Percentiles rank a stretch among this genome's conserved stretches.
These are phyloP conservation scores for Rhodotorula sphaerocarpa DNA, from an alignment of 768 basidiomycete species.

Conservation along the genomic window DNA sequence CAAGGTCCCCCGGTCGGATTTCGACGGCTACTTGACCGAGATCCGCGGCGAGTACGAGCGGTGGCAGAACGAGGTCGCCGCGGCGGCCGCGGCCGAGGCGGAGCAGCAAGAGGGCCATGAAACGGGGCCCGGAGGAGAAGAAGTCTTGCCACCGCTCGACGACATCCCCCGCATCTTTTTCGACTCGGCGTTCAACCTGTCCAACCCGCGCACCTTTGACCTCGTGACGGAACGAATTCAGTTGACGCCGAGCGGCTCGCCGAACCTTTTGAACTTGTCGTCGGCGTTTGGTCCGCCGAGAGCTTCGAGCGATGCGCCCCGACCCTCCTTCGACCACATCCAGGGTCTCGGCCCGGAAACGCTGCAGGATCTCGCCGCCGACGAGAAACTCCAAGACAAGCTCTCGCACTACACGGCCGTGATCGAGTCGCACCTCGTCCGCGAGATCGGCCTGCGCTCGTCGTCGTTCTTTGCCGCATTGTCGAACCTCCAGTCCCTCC, in stretches of 20 bases:
- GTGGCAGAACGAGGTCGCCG: slow-evolving; percentile 45
- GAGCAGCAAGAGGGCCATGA: slow-evolving; percentile 2
- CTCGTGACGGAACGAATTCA: slow-evolving; percentile 59
- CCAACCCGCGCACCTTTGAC: slow-evolving; percentile 67
- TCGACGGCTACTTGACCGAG: slow-evolving; percentile 68
- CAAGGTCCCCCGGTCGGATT: slow-evolving; percentile 70
- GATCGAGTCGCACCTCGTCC: slow-evolving; percentile 85
- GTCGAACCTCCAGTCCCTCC: slow-evolving; percentile 83
- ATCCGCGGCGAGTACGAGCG: slow-evolving; percentile 69
- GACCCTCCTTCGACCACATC: background rate
- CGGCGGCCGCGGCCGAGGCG: background rate
- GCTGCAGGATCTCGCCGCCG: slow-evolving; percentile 24
- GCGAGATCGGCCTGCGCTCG: slow-evolving; percentile 81
- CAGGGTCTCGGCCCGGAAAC: slow-evolving; percentile 25
- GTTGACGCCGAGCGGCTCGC: slow-evolving; percentile 22
- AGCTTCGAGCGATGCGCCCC: background rate
- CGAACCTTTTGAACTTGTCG: background rate
- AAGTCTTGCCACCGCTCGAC: slow-evolving; percentile 61
- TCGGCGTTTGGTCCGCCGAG: background rate
- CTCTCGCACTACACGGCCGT: slow-evolving; percentile 87
- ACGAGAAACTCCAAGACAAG: slow-evolving; percentile 71
- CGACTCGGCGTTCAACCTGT: slow-evolving; percentile 64
- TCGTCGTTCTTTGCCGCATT: slow-evolving; percentile 94
- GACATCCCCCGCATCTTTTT: slow-evolving; percentile 78
- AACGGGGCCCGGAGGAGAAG: slow-evolving; percentile 23